Conservation (phyloP, 805 yeast genomes). For the Nakazawaea anatomiae region DNA sequence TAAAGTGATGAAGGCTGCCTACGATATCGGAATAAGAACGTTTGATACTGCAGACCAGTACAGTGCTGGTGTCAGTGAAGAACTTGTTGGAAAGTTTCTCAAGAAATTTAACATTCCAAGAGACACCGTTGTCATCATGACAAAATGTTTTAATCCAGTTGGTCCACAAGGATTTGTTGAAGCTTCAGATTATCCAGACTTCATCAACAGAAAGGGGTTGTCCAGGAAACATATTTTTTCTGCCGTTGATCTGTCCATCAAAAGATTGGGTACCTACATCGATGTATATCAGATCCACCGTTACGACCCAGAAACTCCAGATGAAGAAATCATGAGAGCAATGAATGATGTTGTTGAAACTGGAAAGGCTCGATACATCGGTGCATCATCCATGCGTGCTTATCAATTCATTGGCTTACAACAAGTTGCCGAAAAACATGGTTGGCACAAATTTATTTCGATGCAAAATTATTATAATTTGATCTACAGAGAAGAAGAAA, state of each 20-base stretch:
- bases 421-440: slow-evolving; percentile 45
- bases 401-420: slow-evolving; percentile 49
- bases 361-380: slow-evolving; percentile 32
- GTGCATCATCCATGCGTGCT: slow-evolving; percentile 57
- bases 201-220: slow-evolving; percentile 31
- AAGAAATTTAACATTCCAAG: slow-evolving; percentile 22
- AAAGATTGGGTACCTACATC: slow-evolving; percentile 44
- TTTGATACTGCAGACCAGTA: slow-evolving; percentile 36
- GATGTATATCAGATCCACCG: slow-evolving; percentile 56
- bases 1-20: slow-evolving; percentile 35
- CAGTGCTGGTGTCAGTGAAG: slow-evolving; percentile 22
- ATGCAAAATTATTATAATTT: slow-evolving; percentile 55
- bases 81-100: slow-evolving; percentile 21
- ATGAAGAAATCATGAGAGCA: slow-evolving; percentile 49
- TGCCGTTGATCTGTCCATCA: slow-evolving; percentile 31
- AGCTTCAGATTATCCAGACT: slow-evolving; percentile 1
- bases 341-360: slow-evolving; percentile 41
- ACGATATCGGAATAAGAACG: slow-evolving; percentile 38
- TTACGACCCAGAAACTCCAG: slow-evolving; percentile 39
- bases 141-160: slow-evolving; percentile 17
- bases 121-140: slow-evolving; percentile 20
- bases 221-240: slow-evolving; percentile 41
- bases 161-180: slow-evolving; percentile 1
- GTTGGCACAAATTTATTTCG: slow-evolving; percentile 51
- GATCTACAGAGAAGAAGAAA: slow-evolving; percentile 54